Evolutionary conservation across 768 basidiomycete genomes (phyloP).

Genomic region (Agaricus blazei): DNA sequence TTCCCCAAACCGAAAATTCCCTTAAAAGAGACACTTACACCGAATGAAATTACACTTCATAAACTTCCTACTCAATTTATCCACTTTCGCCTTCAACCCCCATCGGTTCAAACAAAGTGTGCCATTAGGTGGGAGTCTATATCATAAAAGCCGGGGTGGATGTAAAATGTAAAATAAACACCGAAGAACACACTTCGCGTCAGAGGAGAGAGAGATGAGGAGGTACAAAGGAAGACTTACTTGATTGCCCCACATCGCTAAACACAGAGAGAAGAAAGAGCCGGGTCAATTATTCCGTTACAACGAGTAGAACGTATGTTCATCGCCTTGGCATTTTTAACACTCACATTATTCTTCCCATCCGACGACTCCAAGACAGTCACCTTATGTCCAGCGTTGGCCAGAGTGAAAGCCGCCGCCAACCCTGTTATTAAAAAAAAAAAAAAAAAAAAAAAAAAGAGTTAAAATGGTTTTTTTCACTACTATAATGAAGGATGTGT

Average conservation of each 20-base stretch:
- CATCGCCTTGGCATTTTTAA: slow-evolving; percentile 7
- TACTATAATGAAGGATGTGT: too few relatives aligned
- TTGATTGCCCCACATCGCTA: slow-evolving; percentile 4
- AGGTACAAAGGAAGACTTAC: background rate
- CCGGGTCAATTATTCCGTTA: too few relatives aligned
- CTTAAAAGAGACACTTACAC: background rate
- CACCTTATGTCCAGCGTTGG: slow-evolving; percentile 56
- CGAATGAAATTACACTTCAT: background rate
- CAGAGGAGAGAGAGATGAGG: too few relatives aligned
- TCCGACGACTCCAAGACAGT: slow-evolving; percentile 47
- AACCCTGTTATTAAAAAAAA: slow-evolving; percentile 28
- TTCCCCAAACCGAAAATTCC: too few relatives aligned
- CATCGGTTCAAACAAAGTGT: slow-evolving; percentile 2
- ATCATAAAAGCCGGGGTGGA: too few relatives aligned
- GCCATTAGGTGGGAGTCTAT: slow-evolving; percentile 4
- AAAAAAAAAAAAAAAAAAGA: background rate
- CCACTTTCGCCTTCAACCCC: slow-evolving; percentile 2
- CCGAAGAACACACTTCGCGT: too few relatives aligned
- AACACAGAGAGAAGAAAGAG: background rate
- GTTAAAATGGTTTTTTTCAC: too few relatives aligned
- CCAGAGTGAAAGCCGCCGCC: slow-evolving; percentile 49
- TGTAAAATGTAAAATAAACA: too few relatives aligned
- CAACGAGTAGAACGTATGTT: too few relatives aligned
- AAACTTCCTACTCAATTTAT: slow-evolving; percentile 2
- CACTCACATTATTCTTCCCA: slow-evolving; percentile 32